Evolutionary conservation across 1,284 basidiomycete species (phyloP), one percentile per base, ranked within the genome.

Genomic region (Phellinidium pouzarii): DNA sequence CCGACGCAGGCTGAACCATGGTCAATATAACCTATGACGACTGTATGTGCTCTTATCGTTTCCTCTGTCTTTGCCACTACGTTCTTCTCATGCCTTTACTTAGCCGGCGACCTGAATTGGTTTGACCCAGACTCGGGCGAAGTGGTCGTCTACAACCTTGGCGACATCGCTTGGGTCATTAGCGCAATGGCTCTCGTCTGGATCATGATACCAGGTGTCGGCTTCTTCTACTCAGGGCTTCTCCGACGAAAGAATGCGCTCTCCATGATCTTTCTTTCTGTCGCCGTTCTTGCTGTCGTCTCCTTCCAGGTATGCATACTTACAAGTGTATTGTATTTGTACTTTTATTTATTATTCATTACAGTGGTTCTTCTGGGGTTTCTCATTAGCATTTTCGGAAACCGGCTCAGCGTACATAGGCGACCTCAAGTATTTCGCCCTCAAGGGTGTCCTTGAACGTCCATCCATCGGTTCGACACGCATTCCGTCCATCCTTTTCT

Each of bases 191-290:
- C 84, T 19, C 71, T 87, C 53, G 92, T 95, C 25, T 94, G 86
- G 80, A 77, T 95, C 69, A 96, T 96, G 94, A 79, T 92, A 65
- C 92, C 92, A 17, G 91, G 91, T 55, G 80, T 92, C 57, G 90
- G 90, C 23, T 91, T 84, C 68, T 92, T 95, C 75, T 95, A 96
- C 70, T 88, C 91, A 27, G 94, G 93, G 61, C 73, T 87, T 31
- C 67, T 85, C 44, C 75, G 91, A 50, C 78, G 91, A 42, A 96
- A 96, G 70, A 96, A 94, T 62, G 94, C 94, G 0, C 75, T 97
- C 6, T 91, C 87, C 19, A 94, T 95, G 91, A 85, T 98, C 44
- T 93, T 84, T 71, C 74, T 93, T 22, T 82, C 81, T 46, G 80
- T 96, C 75, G 83, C 84, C 65, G 80, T 83, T 11, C 66, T 93